Percentiles rank a stretch among this genome's conserved stretches.
phyloP scores from a whole-genome alignment of 2,329 filamentous ascomycete genomes.

The Geosmithia putterillii region DNA sequence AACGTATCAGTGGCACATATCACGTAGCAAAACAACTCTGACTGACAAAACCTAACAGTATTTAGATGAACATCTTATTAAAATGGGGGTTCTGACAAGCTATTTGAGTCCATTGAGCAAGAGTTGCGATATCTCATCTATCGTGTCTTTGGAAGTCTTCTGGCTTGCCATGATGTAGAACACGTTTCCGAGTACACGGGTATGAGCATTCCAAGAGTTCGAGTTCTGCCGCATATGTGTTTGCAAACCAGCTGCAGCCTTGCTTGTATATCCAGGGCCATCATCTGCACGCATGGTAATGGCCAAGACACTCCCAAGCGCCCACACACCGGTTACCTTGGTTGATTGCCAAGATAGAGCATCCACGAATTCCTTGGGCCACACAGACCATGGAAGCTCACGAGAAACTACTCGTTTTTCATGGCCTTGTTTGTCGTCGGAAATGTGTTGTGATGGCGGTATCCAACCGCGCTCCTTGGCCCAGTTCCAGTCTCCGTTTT shows the following conservation, averaged over 20 bases:
- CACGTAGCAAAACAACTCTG: too few species aligned
- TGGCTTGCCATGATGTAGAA: constrained; percentile 46
- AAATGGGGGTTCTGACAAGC: too few species aligned
- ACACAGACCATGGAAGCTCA: constrained; percentile 50
- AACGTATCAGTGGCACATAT: too few species aligned
- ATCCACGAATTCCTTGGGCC: constrained; percentile 49
- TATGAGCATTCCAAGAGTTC: constrained; percentile 35
- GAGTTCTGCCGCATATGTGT: constrained; percentile 11
- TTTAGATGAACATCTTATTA: too few species aligned
- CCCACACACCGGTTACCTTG: constrained; percentile 53
- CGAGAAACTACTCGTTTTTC: not conserved
- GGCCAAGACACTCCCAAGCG: constrained; percentile 62
- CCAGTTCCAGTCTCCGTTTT: constrained; percentile 39
- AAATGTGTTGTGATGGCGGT: not conserved
- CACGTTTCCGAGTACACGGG: constrained; percentile 43
- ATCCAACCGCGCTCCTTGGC: constrained; percentile 35
- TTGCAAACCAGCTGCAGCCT: constrained; percentile 30
- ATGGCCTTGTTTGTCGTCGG: not conserved
- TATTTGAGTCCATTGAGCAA: too few species aligned
- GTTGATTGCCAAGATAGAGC: constrained; percentile 39
- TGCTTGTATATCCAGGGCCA: constrained; percentile 33
- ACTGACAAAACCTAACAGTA: too few species aligned
- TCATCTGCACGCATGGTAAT: constrained; percentile 37
- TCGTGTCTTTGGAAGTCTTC: constrained; percentile 18
- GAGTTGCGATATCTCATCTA: constrained; percentile 11